Base-by-base conservation (phyloP, 2,329 filamentous ascomycete species). In the Dactylellina haptotyla region DNA sequence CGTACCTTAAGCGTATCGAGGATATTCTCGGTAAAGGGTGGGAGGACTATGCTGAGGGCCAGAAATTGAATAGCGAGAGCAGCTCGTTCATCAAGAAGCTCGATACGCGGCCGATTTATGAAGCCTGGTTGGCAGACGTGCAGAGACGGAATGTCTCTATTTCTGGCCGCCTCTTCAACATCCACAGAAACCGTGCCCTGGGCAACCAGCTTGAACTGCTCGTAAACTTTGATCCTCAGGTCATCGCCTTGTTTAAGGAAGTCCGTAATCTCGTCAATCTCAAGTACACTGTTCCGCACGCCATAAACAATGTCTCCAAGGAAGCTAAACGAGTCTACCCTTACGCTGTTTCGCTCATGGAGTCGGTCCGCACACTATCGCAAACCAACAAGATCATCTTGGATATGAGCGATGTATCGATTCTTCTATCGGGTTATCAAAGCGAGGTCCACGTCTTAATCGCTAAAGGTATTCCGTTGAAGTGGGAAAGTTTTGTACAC, bases 1-100 rank as follows among this genome's bases (percentile, higher is more conserved):
- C 89, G 9, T 99, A 99, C 81, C 97, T 99, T 93, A 91, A 93
- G 80, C 97, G 97, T 81, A 94, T 99, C n/a, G 96, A 98, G 80
- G 92, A 97, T 77, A 95, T 99, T 37, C 87, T 99, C 20, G 95
- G 95, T 54, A 89, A 91, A 65, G 93, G 97, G 77, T 99, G 95
- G 95, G 89, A 91, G 62, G 84, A 98, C 71, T 96, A 99, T 79
- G 88, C 93, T 4, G 95, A 99, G 80, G 96, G 96, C 0, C 92
- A 97, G 79, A 97, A 97, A 81, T 86, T 99, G 18, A 90, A 94
- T 79, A 89, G 88, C 65, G 95, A 99, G 82, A 94, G 95, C 79
- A 91, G 91, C 76, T 86, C 97, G 78, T 99, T 99, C 84, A 90
- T 93, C 77, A 93, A 96, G 83, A 99, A 98, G 84, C 87, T 99